A percentile compares a stretch with the other conserved stretches of the same genome.
Evolutionary conservation across 2,329 filamentous ascomycete genomes (phyloP).

Genomic region (Fusarium annulatum): DNA sequence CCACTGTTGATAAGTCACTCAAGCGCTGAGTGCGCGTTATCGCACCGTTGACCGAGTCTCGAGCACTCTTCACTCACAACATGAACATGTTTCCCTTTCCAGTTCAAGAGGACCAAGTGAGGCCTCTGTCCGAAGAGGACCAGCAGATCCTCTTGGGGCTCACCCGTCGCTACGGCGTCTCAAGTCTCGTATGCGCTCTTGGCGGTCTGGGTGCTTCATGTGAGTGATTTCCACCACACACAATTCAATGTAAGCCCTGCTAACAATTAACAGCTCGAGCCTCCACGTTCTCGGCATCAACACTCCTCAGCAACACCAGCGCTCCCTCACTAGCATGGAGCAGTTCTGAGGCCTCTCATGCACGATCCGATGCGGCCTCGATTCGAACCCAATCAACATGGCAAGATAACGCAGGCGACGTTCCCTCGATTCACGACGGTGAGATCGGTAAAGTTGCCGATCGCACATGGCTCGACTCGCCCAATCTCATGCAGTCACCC

Average conservation of each 20-base stretch:
- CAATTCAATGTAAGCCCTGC: not conserved
- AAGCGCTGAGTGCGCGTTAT: slow-evolving; percentile 44
- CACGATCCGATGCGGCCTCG: slow-evolving; percentile 53
- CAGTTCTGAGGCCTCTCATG: slow-evolving; percentile 55
- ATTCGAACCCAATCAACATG: slow-evolving; percentile 54
- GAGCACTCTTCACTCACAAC: slow-evolving; percentile 16
- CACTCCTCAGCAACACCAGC: slow-evolving; percentile 54
- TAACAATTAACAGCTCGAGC: slow-evolving; percentile 50
- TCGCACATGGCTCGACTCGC: slow-evolving; percentile 55
- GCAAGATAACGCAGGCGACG: slow-evolving; percentile 50
- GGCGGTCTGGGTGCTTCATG: slow-evolving; percentile 52
- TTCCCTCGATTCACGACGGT: slow-evolving; percentile 50
- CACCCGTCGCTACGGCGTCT: slow-evolving; percentile 53
- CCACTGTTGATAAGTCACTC: slow-evolving; percentile 14
- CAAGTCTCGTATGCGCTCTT: slow-evolving; percentile 52
- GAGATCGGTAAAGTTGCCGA: slow-evolving; percentile 51
- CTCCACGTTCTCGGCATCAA: slow-evolving; percentile 55
- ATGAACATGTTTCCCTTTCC: slow-evolving; percentile 51
- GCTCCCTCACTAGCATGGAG: slow-evolving; percentile 57
- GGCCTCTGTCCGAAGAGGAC: slow-evolving; percentile 53
- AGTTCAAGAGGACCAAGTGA: slow-evolving; percentile 50
- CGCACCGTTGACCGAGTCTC: slow-evolving; percentile 28
- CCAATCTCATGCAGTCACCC: slow-evolving; percentile 51
- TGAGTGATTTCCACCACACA: slow-evolving; percentile 41
- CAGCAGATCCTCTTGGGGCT: slow-evolving; percentile 52